Percentiles rank a stretch among this genome's conserved stretches.
These are phyloP conservation scores for Starmerella gropengiesseri DNA, from an alignment of 805 yeast species.

Conservation along the genomic window DNA sequence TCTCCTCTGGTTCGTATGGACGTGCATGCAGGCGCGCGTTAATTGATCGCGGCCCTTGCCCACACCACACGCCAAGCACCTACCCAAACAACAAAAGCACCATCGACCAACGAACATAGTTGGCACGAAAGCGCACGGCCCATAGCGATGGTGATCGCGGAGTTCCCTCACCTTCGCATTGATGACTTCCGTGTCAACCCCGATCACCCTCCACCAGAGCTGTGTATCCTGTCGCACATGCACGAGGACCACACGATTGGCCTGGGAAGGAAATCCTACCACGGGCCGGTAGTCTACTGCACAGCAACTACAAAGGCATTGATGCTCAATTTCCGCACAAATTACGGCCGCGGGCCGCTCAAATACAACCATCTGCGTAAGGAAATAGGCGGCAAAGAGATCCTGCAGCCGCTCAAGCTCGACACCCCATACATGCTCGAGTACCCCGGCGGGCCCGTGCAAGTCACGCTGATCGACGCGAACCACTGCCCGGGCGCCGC, in stretches of 20 bases:
- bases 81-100: no score
- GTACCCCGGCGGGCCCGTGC: constrained; percentile 23
- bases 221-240: constrained; percentile 39
- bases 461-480: constrained; percentile 38
- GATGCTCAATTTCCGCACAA: constrained; percentile 21
- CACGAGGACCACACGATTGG: constrained; percentile 49
- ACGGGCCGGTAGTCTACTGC: constrained; percentile 39
- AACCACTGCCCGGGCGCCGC: constrained; percentile 53
- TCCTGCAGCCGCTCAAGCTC: constrained; percentile 17
- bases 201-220: constrained; percentile 24
- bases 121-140: no score
- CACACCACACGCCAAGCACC: no score
- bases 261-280: constrained; percentile 31
- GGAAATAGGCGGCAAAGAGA: constrained; percentile 22
- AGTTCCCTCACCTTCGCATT: constrained; percentile 40
- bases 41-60: no score
- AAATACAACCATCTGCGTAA: constrained; percentile 23
- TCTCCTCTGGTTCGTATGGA: neutral
- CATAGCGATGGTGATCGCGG: constrained; percentile 32
- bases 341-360: constrained; percentile 19
- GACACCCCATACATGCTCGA: constrained; percentile 15
- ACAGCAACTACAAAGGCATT: constrained; percentile 33
- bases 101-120: no score
- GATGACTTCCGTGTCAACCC: constrained; percentile 26
- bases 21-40: no score